These are phyloP conservation scores for Ceratobasidium sp. DNA, from an alignment of 1,284 basidiomycete species.

Conservation along the genomic window DNA sequence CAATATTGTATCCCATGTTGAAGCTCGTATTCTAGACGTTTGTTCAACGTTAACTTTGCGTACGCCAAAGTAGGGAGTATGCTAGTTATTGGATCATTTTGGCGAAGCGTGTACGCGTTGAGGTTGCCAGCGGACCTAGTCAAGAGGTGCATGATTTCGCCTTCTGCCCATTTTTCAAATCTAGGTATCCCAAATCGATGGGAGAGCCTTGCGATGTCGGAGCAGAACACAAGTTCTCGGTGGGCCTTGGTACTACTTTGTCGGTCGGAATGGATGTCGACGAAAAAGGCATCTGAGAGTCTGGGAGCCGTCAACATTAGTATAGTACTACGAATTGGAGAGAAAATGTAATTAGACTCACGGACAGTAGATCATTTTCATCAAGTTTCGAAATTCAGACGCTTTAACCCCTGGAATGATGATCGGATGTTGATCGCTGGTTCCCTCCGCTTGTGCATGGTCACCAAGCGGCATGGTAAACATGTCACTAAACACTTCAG, in stretches of 20 bases:
- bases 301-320: background rate
- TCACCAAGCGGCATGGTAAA: background rate
- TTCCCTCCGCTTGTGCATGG: background rate
- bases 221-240: background rate
- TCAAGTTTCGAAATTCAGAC: background rate
- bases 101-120: too few species aligned
- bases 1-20: background rate
- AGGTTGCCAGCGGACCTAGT: background rate
- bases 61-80: background rate
- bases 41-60: background rate
- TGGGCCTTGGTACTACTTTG: background rate
- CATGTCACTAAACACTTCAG: slow-evolving; percentile 13
- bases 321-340: background rate
- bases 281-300: background rate
- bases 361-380: slow-evolving; percentile 15
- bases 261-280: background rate
- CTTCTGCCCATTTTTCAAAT: slow-evolving; percentile 8
- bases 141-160: background rate
- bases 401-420: background rate
- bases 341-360: slow-evolving; percentile 6
- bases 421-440: background rate
- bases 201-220: background rate
- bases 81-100: background rate
- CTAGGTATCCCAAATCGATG: background rate
- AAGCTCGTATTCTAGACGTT: background rate